Conservation (phyloP, 78 protist genomes). For the Dictyostelium purpureum region DNA sequence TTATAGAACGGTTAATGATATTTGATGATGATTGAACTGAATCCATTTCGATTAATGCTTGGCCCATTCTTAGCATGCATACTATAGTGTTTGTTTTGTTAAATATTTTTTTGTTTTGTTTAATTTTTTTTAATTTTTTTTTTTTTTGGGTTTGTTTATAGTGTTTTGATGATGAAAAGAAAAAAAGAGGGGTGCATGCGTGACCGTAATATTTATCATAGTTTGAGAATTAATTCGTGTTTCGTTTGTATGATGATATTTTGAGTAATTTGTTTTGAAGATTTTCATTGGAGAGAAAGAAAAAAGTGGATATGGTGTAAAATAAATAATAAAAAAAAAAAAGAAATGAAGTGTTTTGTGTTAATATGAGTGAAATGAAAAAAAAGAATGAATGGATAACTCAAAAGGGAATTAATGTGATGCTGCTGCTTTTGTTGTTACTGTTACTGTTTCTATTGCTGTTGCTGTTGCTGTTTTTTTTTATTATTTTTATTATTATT, state of each 20-base stretch:
- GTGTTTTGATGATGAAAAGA: not conserved
- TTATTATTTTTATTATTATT: not conserved
- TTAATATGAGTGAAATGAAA: not conserved
- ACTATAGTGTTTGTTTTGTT: not conserved
- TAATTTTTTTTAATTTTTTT: too few relatives aligned
- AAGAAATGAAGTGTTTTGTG: not conserved
- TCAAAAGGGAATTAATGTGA: not conserved
- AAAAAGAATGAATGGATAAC: not conserved
- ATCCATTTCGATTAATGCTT: slow-evolving; percentile 82
- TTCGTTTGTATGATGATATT: too few relatives aligned
- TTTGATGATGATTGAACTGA: slow-evolving; percentile 55
- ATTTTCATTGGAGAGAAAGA: not conserved
- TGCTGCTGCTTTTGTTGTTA: not conserved
- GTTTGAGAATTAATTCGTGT: too few relatives aligned
- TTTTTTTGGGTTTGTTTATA: not conserved
- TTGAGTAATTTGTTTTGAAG: too few relatives aligned
- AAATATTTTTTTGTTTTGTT: not conserved
- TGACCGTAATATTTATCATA: too few relatives aligned
- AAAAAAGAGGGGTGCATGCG: not conserved
- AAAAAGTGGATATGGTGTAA: not conserved
- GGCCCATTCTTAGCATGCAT: slow-evolving; percentile 61
- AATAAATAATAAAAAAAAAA: not conserved
- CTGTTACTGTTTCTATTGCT: not conserved
- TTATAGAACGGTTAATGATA: not conserved
- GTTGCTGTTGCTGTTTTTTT: too few relatives aligned